These are phyloP conservation scores for Aspergillus latus DNA, from an alignment of 2,329 filamentous ascomycete genomes.

Conservation along the genomic window DNA sequence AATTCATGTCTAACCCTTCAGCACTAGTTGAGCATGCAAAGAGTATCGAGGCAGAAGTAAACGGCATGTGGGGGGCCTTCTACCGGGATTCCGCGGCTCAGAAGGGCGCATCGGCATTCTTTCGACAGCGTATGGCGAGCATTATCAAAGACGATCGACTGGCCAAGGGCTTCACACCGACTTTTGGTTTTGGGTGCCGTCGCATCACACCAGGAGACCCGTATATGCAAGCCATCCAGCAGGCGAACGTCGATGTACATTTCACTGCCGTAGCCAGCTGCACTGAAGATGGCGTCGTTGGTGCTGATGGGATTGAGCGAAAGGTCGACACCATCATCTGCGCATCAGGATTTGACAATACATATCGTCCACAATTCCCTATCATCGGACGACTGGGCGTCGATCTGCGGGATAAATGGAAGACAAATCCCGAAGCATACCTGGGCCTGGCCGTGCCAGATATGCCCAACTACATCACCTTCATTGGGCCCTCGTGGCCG, in stretches of 20 bases:
- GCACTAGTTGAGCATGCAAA: neutral
- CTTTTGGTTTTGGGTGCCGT: conserved; percentile 34
- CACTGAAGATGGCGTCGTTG: conserved; percentile 33
- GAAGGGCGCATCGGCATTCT: neutral
- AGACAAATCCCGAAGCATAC: conserved; percentile 44
- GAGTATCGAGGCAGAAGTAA: conserved; percentile 5
- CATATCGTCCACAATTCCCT: conserved; percentile 47
- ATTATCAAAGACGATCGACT: conserved; percentile 4
- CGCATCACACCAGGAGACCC: conserved; percentile 45
- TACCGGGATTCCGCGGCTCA: neutral
- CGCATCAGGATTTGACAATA: conserved; percentile 25
- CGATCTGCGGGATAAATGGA: conserved; percentile 49
- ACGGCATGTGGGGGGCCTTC: conserved; percentile 8
- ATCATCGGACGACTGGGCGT: conserved; percentile 39
- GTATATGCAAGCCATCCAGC: conserved; percentile 44
- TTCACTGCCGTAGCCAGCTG: conserved; percentile 41
- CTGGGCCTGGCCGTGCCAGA: conserved; percentile 47
- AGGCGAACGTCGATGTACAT: conserved; percentile 48
- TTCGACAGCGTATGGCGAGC: neutral
- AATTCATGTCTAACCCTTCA: neutral
- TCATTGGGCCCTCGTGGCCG: conserved; percentile 36
- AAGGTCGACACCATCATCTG: conserved; percentile 21
- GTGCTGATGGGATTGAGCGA: conserved; percentile 20
- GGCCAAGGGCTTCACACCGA: neutral
- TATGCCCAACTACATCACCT: conserved; percentile 49